A percentile compares a stretch with the other conserved stretches of the same genome.
Evolutionary conservation across 2,329 filamentous ascomycete species (phyloP).

Genomic region (Fusarium poae): DNA sequence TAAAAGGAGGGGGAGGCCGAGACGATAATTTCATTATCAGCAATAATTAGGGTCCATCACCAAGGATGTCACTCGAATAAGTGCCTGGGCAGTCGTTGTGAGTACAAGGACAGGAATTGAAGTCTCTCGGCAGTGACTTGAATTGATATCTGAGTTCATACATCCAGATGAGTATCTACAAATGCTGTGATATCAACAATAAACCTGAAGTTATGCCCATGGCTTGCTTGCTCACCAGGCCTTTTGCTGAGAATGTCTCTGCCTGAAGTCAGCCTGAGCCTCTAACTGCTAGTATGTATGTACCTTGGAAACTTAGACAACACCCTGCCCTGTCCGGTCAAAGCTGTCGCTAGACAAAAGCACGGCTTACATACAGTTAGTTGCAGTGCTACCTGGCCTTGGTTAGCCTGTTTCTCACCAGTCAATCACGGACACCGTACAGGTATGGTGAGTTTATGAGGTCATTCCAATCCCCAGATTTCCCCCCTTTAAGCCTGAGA

Average conservation of each 20-base stretch:
- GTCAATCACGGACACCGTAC: conserved; percentile 4
- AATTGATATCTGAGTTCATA: neutral
- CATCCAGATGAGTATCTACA: neutral
- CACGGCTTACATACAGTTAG: conserved; percentile 18
- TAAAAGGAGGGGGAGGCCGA: conserved; percentile 17
- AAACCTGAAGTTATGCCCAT: conserved; percentile 20
- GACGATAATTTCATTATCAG: conserved; percentile 25
- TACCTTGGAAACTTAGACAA: neutral
- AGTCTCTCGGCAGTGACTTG: neutral
- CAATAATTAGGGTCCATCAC: conserved; percentile 20
- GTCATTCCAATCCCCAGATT: conserved; percentile 43
- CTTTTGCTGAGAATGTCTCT: conserved; percentile 32
- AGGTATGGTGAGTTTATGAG: conserved; percentile 31
- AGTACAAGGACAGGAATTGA: conserved; percentile 17
- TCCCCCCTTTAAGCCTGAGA: conserved; percentile 18
- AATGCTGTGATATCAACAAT: neutral
- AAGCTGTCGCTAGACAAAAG: conserved; percentile 30
- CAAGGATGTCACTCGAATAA: conserved; percentile 36
- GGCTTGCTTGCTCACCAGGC: conserved; percentile 11
- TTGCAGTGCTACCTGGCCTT: conserved; percentile 13
- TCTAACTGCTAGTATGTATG: conserved; percentile 22
- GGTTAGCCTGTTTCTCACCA: conserved; percentile 30
- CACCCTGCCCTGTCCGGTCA: conserved; percentile 24
- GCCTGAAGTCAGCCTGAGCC: conserved; percentile 42
- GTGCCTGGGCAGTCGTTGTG: conserved; percentile 8